phyloP scores from a whole-genome alignment of 805 yeast species.

The Wickerhamomyces queroliae region DNA sequence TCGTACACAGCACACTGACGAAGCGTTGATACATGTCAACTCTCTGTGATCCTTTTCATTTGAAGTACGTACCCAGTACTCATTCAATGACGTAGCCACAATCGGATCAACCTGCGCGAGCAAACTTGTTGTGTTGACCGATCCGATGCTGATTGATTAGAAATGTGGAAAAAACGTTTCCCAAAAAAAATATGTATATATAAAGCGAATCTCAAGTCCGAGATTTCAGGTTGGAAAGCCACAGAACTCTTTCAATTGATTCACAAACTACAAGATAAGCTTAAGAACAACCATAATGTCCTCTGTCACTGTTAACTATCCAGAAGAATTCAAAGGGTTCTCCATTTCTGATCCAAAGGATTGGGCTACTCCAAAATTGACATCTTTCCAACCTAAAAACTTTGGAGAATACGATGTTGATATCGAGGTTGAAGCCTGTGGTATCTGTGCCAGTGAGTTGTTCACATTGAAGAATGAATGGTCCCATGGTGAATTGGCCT shows the following conservation, averaged over 20 bases:
- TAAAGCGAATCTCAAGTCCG: too few species aligned
- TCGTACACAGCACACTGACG: too few species aligned
- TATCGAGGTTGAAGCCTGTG: conserved; percentile 54
- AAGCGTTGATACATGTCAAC: too few species aligned
- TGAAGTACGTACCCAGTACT: too few species aligned
- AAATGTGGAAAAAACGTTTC: too few species aligned
- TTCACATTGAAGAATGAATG: conserved; percentile 48
- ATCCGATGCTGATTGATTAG: too few species aligned
- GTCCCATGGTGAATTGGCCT: conserved; percentile 26
- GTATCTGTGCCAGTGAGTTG: conserved; percentile 63
- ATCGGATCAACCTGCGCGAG: too few species aligned
- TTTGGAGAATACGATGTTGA: conserved; percentile 43
- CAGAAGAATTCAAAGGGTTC: conserved; percentile 57
- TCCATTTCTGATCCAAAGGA: conserved; percentile 43
- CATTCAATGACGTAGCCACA: too few species aligned
- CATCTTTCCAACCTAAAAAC: conserved; percentile 42
- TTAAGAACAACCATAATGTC: conserved; percentile 6
- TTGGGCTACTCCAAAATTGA: conserved; percentile 51
- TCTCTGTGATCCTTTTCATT: too few species aligned
- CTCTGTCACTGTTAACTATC: conserved; percentile 31
- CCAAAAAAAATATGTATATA: too few species aligned
- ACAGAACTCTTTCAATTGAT: not conserved
- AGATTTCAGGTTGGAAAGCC: too few species aligned
- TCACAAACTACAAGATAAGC: not conserved
- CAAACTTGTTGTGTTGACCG: too few species aligned